Percentiles rank a stretch among this genome's conserved stretches.
Evolutionary conservation across 106 monocot species (phyloP).

Genomic region (Xerophyta viscosa): DNA sequence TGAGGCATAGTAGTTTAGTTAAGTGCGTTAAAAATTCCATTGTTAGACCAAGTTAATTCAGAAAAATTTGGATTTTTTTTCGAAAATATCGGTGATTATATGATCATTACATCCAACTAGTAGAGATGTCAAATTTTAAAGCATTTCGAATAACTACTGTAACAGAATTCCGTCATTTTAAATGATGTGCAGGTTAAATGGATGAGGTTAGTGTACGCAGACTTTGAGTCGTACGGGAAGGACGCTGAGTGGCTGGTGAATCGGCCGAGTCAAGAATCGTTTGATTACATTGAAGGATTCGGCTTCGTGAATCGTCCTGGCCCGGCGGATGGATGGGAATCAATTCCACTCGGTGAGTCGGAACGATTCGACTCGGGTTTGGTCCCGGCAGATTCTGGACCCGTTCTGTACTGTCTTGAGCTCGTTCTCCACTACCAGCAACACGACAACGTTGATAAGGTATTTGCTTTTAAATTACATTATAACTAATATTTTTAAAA

Average conservation of each 20-base stretch:
- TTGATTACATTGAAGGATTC: constrained; percentile 96
- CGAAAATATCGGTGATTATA: too few relatives aligned
- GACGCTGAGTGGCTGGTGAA: constrained; percentile 71
- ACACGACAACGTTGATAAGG: constrained; percentile 46
- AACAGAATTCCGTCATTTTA: too few relatives aligned
- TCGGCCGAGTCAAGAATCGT: constrained; percentile 23
- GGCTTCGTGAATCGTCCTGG: constrained; percentile 61
- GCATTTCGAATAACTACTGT: too few relatives aligned
- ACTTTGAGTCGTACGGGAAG: constrained; percentile 47
- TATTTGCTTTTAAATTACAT: constrained; percentile 20
- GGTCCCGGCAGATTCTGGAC: constrained; percentile 49
- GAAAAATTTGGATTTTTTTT: too few relatives aligned
- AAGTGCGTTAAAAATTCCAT: too few relatives aligned
- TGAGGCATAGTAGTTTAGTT: too few relatives aligned
- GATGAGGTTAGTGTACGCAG: constrained; percentile 66
- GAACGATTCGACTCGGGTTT: constrained; percentile 30
- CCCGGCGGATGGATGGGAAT: constrained; percentile 62
- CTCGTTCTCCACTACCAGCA: constrained; percentile 47
- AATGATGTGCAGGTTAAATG: constrained; percentile 55
- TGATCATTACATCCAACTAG: too few relatives aligned
- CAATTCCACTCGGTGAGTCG: constrained; percentile 37
- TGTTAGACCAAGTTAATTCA: too few relatives aligned
- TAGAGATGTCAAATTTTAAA: too few relatives aligned
- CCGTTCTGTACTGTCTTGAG: constrained; percentile 90
- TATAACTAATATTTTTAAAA: too few relatives aligned